These are phyloP conservation scores for Blastocystis sp. DNA, from an alignment of 352 stramenopile genomes.

Conservation along the genomic window DNA sequence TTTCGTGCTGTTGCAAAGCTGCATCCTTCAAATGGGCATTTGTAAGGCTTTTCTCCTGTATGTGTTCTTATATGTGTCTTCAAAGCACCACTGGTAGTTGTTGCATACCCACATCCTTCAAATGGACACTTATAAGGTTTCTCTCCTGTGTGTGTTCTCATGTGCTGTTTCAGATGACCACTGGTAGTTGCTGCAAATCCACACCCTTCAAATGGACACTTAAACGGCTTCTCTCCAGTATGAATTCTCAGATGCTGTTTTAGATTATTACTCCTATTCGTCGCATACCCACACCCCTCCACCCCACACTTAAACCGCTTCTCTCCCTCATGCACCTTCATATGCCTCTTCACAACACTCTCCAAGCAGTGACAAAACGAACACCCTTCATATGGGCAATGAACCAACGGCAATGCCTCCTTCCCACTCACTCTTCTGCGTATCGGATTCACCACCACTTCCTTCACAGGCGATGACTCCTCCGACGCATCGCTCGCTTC, in stretches of 20 bases:
- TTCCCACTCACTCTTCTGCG: not conserved
- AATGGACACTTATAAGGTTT: not conserved
- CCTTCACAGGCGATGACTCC: not conserved
- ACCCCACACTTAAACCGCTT: not conserved
- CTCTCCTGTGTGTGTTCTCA: not conserved
- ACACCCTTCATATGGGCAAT: conserved; percentile 16
- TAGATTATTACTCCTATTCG: not conserved
- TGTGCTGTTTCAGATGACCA: not conserved
- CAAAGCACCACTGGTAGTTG: not conserved
- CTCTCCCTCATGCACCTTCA: not conserved
- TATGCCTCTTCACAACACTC: conserved; percentile 14
- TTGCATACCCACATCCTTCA: not conserved
- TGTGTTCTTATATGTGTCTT: not conserved
- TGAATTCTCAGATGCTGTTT: not conserved
- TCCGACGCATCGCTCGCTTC: not conserved
- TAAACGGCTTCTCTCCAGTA: not conserved
- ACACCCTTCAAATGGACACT: not conserved
- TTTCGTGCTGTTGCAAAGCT: not conserved
- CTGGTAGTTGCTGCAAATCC: not conserved
- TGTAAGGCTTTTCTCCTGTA: not conserved
- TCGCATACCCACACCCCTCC: not conserved
- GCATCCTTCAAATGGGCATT: not conserved
- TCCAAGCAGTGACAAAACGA: not conserved
- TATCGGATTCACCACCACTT: not conserved
- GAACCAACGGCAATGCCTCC: not conserved